Conservation (phyloP, 2,329 filamentous ascomycete species). For the Sordariomycetes sp. region DNA sequence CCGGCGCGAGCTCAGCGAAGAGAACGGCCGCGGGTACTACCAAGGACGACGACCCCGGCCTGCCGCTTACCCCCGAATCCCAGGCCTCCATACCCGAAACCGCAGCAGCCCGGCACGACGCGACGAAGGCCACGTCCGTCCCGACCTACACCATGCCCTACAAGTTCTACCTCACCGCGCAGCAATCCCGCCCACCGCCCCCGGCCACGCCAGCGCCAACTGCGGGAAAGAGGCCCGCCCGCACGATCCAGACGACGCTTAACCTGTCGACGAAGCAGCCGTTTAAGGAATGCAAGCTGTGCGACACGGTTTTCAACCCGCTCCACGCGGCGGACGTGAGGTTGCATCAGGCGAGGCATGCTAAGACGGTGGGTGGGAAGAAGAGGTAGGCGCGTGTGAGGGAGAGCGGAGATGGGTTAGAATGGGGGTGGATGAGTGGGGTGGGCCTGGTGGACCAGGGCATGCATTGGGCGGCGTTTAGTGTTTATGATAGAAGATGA, state of each 20-base stretch:
- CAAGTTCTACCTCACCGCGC: background rate
- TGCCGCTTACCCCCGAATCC: background rate
- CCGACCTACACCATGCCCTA: slow-evolving; percentile 4
- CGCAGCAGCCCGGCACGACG: background rate
- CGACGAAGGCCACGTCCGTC: background rate
- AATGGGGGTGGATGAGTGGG: background rate
- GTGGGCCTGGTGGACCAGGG: too few relatives aligned
- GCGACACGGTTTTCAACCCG: slow-evolving; percentile 29
- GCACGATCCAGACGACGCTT: slow-evolving; percentile 25
- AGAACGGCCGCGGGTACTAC: background rate
- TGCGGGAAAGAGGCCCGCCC: slow-evolving; percentile 3
- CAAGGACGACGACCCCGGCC: background rate
- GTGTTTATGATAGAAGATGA: background rate
- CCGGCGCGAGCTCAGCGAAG: background rate
- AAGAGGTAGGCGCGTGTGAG: background rate
- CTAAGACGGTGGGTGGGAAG: slow-evolving; percentile 5
- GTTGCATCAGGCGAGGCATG: slow-evolving; percentile 25
- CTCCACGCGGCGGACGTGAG: slow-evolving; percentile 28
- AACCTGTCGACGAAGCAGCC: slow-evolving; percentile 26
- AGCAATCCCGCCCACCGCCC: background rate
- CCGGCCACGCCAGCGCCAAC: background rate
- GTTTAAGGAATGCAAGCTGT: slow-evolving; percentile 28
- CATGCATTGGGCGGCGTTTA: background rate
- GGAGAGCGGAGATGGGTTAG: background rate
- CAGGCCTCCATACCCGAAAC: background rate